phyloP scores from a whole-genome alignment of 192 early-diverging fungal genomes.

The Fimicolochytrium jonesii region DNA sequence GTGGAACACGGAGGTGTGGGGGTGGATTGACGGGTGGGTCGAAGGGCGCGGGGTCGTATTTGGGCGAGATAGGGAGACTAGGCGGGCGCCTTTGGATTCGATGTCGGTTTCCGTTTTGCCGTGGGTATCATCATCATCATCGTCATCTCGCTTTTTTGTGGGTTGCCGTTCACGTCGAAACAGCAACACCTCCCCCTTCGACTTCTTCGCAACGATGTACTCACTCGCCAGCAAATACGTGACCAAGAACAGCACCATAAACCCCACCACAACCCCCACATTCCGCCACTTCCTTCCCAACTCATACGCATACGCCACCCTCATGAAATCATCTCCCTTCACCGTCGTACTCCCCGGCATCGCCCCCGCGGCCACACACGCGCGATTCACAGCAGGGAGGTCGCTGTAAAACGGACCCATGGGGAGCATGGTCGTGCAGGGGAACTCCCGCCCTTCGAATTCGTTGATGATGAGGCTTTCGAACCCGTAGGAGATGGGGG shows the following conservation, averaged over 20 bases:
- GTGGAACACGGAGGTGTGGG: conserved; percentile 7
- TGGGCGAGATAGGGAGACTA: no score
- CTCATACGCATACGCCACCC: background rate
- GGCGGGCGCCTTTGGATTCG: no score
- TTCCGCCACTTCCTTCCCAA: conserved; percentile 21
- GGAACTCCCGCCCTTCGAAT: conserved; percentile 40
- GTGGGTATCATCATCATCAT: no score
- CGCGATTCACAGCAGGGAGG: background rate
- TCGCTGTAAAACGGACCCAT: background rate
- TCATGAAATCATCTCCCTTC: background rate
- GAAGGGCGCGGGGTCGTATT: no score
- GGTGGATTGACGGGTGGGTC: no score
- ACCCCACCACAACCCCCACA: conserved; percentile 7
- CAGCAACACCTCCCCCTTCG: conserved; percentile 8
- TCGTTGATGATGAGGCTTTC: conserved; percentile 60
- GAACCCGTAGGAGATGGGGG: conserved; percentile 56
- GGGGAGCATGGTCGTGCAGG: background rate
- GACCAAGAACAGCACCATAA: background rate
- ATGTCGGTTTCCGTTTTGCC: no score
- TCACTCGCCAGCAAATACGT: background rate
- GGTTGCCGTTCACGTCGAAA: conserved; percentile 11
- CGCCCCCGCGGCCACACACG: background rate
- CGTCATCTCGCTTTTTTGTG: background rate
- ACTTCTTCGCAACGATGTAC: conserved; percentile 1
- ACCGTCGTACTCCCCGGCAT: background rate